These are phyloP conservation scores for Chlamydomonas eustigma DNA, from an alignment of 139 green algal genomes.

Conservation along the genomic window DNA sequence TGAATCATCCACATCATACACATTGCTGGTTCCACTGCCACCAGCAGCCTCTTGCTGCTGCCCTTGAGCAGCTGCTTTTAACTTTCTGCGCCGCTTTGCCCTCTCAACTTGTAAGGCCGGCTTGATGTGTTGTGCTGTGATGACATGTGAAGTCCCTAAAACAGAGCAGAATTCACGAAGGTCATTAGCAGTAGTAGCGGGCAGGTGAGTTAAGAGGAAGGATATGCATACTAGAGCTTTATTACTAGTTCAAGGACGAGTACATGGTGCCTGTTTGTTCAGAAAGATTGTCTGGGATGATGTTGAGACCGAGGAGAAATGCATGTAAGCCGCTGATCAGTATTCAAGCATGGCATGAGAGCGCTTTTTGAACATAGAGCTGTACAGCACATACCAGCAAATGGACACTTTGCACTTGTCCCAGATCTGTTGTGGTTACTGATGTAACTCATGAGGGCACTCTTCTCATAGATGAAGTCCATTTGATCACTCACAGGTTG, in stretches of 20 bases:
- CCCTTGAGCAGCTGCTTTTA: neutral
- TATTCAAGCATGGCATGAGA: too few species aligned
- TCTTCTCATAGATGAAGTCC: slow-evolving; percentile 14
- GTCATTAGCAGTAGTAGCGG: too few species aligned
- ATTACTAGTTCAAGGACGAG: too few species aligned
- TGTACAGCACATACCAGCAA: neutral
- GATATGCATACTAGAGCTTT: too few species aligned
- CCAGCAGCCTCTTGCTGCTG: neutral
- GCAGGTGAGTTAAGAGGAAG: too few species aligned
- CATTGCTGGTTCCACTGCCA: neutral
- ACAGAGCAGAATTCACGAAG: neutral
- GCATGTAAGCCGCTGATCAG: too few species aligned
- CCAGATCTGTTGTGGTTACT: neutral
- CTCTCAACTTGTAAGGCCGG: slow-evolving; percentile 3
- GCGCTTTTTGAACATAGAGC: slow-evolving; percentile 5
- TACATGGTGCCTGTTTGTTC: too few species aligned
- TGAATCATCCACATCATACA: slow-evolving; percentile 2
- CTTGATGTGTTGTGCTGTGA: neutral
- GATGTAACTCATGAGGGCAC: slow-evolving; percentile 1
- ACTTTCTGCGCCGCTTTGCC: neutral
- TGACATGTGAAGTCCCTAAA: neutral
- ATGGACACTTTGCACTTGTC: neutral
- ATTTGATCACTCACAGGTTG: slow-evolving; percentile 10
- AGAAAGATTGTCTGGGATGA: too few species aligned
- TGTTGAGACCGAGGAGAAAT: too few species aligned